phyloP scores from a whole-genome alignment of 202 grass and related monocot species.

The Dendrocalamus latiflorus region DNA sequence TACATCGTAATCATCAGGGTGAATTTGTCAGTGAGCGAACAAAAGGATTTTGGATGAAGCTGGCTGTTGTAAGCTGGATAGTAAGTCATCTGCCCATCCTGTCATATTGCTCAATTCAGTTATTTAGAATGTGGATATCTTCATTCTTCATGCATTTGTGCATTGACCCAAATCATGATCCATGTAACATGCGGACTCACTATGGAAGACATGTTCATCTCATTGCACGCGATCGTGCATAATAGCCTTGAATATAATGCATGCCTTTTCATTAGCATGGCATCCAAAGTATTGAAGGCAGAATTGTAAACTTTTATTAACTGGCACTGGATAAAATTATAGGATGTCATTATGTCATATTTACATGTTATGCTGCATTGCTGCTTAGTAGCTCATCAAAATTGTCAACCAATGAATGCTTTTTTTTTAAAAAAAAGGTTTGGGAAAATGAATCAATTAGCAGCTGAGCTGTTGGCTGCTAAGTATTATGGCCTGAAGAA shows the following conservation, averaged over 20 bases:
- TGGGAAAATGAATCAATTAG: neutral
- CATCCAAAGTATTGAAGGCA: neutral
- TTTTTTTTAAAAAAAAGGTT: neutral
- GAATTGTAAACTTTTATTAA: neutral
- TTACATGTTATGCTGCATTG: neutral
- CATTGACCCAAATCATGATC: neutral
- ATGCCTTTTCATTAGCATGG: slow-evolving; percentile 1
- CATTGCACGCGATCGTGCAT: neutral
- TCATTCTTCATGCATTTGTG: neutral
- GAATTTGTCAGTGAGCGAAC: slow-evolving; percentile 40
- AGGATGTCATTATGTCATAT: neutral
- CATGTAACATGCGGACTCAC: neutral
- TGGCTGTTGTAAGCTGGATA: slow-evolving; percentile 74
- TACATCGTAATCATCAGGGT: slow-evolving; percentile 30
- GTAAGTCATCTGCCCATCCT: slow-evolving; percentile 50
- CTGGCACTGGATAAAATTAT: neutral
- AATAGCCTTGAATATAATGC: neutral
- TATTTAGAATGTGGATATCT: neutral
- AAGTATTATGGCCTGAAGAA: neutral
- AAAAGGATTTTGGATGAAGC: slow-evolving; percentile 55
- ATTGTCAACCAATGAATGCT: neutral
- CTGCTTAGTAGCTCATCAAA: neutral
- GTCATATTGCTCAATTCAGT: neutral
- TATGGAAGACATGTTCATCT: neutral
- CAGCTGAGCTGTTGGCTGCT: neutral